These are phyloP conservation scores for Mycena kentingensis DNA, from an alignment of 768 basidiomycete species.

Conservation along the genomic window DNA sequence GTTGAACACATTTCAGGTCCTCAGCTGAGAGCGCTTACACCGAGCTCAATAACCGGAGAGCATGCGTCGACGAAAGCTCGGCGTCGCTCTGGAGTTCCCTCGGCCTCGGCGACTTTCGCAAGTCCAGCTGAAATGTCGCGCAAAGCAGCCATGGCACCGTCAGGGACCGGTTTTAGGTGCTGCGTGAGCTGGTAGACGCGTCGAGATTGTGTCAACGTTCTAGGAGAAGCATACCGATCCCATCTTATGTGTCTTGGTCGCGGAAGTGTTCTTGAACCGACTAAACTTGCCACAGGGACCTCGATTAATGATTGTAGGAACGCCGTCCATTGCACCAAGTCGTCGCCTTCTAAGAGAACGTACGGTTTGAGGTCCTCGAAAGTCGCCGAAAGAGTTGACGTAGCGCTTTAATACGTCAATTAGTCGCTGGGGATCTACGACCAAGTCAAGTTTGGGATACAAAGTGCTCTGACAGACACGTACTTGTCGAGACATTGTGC, in stretches of 20 bases:
- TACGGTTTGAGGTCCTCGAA: conserved; percentile 84
- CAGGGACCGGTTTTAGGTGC: conserved; percentile 63
- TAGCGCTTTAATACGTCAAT: conserved; percentile 62
- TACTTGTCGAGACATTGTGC: conserved; percentile 53
- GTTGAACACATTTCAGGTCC: not conserved
- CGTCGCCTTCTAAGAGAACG: conserved; percentile 49
- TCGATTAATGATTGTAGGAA: conserved; percentile 50
- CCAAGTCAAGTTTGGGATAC: conserved; percentile 1
- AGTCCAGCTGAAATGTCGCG: conserved; percentile 60
- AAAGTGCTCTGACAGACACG: not conserved
- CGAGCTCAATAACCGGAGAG: conserved; percentile 36
- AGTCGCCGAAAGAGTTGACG: conserved; percentile 67
- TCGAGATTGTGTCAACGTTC: conserved; percentile 3
- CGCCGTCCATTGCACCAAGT: conserved; percentile 51
- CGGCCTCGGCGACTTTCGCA: conserved; percentile 50
- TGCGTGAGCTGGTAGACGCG: conserved; percentile 55
- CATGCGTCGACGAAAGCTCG: conserved; percentile 56
- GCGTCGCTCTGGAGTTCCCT: conserved; percentile 55
- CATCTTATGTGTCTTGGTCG: conserved; percentile 74
- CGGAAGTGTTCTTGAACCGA: conserved; percentile 70
- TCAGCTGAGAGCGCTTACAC: conserved; percentile 35
- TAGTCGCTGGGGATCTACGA: conserved; percentile 47
- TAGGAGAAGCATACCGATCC: conserved; percentile 53
- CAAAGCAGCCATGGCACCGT: conserved; percentile 51
- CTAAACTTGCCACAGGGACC: conserved; percentile 47